Conservation (phyloP, 257 asterid species). For the Verbascum thapsus region DNA sequence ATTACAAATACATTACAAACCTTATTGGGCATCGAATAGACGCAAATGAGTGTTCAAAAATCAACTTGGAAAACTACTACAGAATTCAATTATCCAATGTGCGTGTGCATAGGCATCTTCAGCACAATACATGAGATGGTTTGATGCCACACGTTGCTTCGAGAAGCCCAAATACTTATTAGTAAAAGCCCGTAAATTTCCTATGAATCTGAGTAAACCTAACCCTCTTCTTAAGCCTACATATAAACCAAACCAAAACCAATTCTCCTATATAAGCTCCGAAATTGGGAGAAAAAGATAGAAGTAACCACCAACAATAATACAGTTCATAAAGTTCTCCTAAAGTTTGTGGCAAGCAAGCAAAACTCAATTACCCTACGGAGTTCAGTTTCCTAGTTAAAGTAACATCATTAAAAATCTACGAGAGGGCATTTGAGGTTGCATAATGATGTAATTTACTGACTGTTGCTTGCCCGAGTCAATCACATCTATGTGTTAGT, state of each 20-base stretch:
- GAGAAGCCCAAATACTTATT: slow-evolving; percentile 12
- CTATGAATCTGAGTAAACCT: slow-evolving; percentile 15
- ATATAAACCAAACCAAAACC: no score
- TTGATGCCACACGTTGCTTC: slow-evolving; percentile 10
- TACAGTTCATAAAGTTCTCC: no score
- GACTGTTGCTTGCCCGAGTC: background rate
- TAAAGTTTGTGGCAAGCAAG: no score
- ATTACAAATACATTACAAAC: slow-evolving; percentile 29
- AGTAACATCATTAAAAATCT: no score
- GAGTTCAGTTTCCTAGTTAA: no score
- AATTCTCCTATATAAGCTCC: background rate
- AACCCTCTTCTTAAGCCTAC: background rate
- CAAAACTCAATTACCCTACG: no score
- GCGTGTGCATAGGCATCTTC: slow-evolving; percentile 7
- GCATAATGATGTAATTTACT: background rate
- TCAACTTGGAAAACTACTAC: slow-evolving; percentile 8
- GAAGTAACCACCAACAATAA: no score
- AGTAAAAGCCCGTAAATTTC: background rate
- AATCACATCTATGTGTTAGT: background rate
- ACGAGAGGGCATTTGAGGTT: no score
- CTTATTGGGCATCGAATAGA: slow-evolving; percentile 16
- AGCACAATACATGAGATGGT: background rate
- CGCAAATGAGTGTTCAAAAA: slow-evolving; percentile 17
- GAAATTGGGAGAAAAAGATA: background rate
- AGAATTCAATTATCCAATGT: background rate